Conservation (phyloP, 495 filamentous ascomycete species). For the Penicillium salamii region DNA sequence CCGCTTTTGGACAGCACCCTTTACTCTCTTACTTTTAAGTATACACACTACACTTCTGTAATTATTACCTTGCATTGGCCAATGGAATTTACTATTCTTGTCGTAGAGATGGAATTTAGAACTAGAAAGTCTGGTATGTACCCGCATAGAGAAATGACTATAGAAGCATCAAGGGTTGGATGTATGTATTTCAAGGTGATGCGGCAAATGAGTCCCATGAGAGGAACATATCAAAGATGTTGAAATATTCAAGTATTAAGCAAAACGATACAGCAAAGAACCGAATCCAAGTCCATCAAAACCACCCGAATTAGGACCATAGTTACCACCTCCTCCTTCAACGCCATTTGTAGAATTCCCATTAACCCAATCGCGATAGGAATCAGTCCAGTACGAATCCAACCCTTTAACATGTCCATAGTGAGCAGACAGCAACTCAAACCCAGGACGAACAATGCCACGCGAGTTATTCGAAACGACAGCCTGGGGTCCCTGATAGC, state of each 20-base stretch:
- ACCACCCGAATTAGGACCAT: constrained; percentile 30
- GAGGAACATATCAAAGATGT: too few relatives aligned
- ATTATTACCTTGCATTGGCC: too few relatives aligned
- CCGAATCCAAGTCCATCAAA: constrained; percentile 39
- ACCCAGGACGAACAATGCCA: constrained; percentile 33
- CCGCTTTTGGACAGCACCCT: constrained; percentile 1
- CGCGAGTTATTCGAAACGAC: constrained; percentile 27
- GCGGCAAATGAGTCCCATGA: too few relatives aligned
- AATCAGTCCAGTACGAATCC: constrained; percentile 29
- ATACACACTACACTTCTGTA: too few relatives aligned
- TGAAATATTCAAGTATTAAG: constrained; percentile 2
- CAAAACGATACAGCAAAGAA: constrained; percentile 27
- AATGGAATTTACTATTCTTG: too few relatives aligned
- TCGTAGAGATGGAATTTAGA: too few relatives aligned
- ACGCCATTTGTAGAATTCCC: constrained; percentile 23
- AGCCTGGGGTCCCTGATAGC: constrained; percentile 30
- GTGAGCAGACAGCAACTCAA: constrained; percentile 41
- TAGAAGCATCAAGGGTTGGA: too few relatives aligned
- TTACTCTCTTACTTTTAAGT: too few relatives aligned
- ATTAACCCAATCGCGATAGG: constrained; percentile 29
- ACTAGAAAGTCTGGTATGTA: too few relatives aligned
- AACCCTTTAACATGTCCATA: constrained; percentile 35
- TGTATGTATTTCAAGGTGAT: too few relatives aligned
- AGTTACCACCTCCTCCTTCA: constrained; percentile 36
- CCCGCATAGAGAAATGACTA: too few relatives aligned